phyloP scores from a whole-genome alignment of 192 early-diverging fungal genomes.

The Coemansia umbellata region DNA sequence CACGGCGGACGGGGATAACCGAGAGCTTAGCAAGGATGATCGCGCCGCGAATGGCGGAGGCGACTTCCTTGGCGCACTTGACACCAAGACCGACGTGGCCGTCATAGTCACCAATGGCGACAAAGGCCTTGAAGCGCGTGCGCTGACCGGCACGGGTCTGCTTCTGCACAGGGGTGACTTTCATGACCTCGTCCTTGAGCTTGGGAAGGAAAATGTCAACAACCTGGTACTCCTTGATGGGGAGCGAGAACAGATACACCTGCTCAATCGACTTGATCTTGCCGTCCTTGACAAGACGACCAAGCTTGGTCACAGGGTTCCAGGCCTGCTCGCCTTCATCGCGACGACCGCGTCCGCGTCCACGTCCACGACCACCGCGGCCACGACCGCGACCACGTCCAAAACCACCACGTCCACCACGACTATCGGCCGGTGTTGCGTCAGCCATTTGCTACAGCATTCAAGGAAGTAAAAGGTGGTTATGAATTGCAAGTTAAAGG shows the following conservation, averaged over 20 bases:
- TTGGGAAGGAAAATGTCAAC: conserved; percentile 92
- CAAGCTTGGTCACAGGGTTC: conserved; percentile 97
- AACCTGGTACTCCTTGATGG: conserved; percentile 99
- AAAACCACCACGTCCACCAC: conserved; percentile 52
- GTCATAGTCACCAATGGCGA: conserved; percentile 94
- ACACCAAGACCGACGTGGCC: conserved; percentile 99
- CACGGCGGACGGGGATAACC: conserved; percentile 96
- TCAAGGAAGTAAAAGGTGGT: background rate
- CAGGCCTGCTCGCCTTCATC: conserved; percentile 83
- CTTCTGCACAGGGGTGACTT: conserved; percentile 99
- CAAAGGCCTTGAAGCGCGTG: conserved; percentile 99
- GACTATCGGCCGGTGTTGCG: conserved; percentile 72
- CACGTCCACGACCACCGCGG: conserved; percentile 70
- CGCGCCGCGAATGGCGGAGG: conserved; percentile 97
- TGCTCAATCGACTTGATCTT: conserved; percentile 97
- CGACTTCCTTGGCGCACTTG: conserved; percentile 99
- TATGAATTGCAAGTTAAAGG: no score
- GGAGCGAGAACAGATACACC: conserved; percentile 96
- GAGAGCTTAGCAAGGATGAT: conserved; percentile 99
- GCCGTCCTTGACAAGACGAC: conserved; percentile 96
- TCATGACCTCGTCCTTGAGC: conserved; percentile 99
- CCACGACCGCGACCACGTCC: conserved; percentile 69
- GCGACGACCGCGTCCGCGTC: conserved; percentile 52
- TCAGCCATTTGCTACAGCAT: conserved; percentile 68
- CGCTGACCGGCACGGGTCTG: conserved; percentile 99